Percentiles rank a stretch among this genome's conserved stretches.
phyloP scores from a whole-genome alignment of 306 rosid species.

The Prunus kanzakura region DNA sequence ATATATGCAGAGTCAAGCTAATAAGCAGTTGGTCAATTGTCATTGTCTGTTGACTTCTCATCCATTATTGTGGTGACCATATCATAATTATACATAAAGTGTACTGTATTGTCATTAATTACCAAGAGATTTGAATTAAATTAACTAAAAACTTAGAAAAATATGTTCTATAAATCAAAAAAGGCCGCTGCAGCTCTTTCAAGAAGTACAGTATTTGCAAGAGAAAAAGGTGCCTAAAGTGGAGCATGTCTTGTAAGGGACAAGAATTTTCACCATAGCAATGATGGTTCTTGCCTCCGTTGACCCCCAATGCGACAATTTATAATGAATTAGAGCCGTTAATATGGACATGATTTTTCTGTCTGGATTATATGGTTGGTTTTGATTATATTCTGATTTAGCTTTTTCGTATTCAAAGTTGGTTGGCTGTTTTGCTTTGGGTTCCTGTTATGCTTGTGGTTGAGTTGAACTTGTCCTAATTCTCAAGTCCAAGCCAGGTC shows the following conservation, averaged over 20 bases:
- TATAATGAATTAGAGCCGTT: conserved; percentile 11
- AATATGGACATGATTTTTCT: background rate
- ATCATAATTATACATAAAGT: background rate
- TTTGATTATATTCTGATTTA: conserved; percentile 11
- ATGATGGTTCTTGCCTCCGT: conserved; percentile 14
- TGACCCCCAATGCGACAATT: conserved; percentile 27
- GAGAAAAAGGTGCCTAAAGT: background rate
- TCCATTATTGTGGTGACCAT: background rate
- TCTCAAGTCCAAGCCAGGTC: no score
- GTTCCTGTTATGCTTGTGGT: conserved; percentile 12
- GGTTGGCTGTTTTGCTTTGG: conserved; percentile 1
- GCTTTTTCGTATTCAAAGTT: conserved; percentile 4
- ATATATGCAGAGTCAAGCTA: background rate
- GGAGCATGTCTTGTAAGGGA: background rate
- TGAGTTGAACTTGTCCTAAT: background rate
- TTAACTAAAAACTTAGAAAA: no score
- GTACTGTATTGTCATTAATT: conserved; percentile 11
- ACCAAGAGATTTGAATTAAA: background rate
- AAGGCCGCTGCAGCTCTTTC: conserved; percentile 10
- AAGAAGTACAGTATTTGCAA: background rate
- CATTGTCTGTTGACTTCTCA: conserved; percentile 24
- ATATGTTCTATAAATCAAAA: background rate
- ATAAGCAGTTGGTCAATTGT: conserved; percentile 17
- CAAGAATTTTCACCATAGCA: conserved; percentile 1
- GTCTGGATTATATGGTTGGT: background rate